phyloP scores from a whole-genome alignment of 805 yeast species.

The Yarrowia yakushimensis region DNA sequence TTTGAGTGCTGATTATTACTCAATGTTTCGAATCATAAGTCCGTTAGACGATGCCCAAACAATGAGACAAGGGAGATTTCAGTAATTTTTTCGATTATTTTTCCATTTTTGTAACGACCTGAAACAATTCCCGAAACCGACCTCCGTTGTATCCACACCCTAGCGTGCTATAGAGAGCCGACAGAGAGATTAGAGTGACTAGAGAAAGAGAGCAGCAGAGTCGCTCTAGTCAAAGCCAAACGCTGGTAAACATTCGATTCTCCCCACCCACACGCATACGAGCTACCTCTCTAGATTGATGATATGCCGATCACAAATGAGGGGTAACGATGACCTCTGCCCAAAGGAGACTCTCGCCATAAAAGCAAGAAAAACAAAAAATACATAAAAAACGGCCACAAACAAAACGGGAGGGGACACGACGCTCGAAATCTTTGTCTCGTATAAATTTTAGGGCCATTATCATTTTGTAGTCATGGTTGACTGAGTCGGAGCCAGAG shows the following conservation, averaged over 20 bases:
- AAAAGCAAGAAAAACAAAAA: too few relatives aligned
- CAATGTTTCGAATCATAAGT: neutral
- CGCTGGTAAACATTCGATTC: neutral
- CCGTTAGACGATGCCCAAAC: neutral
- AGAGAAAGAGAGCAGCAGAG: neutral
- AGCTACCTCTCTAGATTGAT: constrained; percentile 15
- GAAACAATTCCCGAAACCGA: too few relatives aligned
- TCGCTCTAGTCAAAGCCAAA: neutral
- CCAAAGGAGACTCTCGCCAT: too few relatives aligned
- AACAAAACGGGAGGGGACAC: neutral
- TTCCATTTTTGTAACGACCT: too few relatives aligned
- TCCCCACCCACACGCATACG: neutral
- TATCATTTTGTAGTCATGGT: neutral
- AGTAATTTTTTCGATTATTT: too few relatives aligned
- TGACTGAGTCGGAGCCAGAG: neutral
- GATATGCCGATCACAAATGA: neutral
- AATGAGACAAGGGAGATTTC: too few relatives aligned
- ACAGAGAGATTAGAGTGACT: neutral
- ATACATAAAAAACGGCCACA: too few relatives aligned
- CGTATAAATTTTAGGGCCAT: neutral
- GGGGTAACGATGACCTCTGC: neutral
- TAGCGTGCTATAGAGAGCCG: too few relatives aligned
- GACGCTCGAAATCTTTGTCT: neutral
- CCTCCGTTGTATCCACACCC: too few relatives aligned
- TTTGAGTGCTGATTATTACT: neutral